Evolutionary conservation across 331 rosid species (phyloP).

Genomic region (Rhamnella rubrinervis): DNA sequence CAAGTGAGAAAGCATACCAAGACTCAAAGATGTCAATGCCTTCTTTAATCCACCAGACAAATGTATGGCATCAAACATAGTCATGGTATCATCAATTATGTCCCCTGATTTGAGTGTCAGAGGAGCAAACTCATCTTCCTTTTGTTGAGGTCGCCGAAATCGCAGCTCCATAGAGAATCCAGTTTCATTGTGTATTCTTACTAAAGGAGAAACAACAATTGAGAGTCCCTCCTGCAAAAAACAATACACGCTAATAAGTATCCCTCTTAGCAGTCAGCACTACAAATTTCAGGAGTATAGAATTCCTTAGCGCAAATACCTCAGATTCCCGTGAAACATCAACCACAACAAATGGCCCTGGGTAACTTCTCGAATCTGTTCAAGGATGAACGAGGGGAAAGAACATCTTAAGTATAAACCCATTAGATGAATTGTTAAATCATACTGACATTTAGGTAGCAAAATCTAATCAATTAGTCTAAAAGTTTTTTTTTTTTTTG

Average conservation of each 20-base stretch:
- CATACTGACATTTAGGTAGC: not conserved
- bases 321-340: conserved; percentile 67
- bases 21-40: conserved; percentile 75
- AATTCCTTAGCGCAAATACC: conserved; percentile 48
- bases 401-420: conserved; percentile 15
- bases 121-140: conserved; percentile 71
- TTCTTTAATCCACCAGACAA: conserved; percentile 77
- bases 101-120: conserved; percentile 70
- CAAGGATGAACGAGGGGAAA: conserved; percentile 25
- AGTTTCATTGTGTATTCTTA: conserved; percentile 79
- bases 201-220: conserved; percentile 68
- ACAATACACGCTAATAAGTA: conserved; percentile 4
- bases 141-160: conserved; percentile 60
- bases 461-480: too few relatives aligned
- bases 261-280: conserved; percentile 4
- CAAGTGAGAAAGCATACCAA: conserved; percentile 56
- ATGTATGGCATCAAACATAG: conserved; percentile 71
- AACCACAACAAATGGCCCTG: conserved; percentile 79
- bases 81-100: conserved; percentile 82
- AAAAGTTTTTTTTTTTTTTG: too few relatives aligned
- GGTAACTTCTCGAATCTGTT: conserved; percentile 75
- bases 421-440: conserved; percentile 28
- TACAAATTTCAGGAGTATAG: conserved; percentile 15
- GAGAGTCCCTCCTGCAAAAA: conserved; percentile 70
- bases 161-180: conserved; percentile 68